phyloP scores from a whole-genome alignment of 2,329 filamentous ascomycete genomes.

The Xylaria sp. region DNA sequence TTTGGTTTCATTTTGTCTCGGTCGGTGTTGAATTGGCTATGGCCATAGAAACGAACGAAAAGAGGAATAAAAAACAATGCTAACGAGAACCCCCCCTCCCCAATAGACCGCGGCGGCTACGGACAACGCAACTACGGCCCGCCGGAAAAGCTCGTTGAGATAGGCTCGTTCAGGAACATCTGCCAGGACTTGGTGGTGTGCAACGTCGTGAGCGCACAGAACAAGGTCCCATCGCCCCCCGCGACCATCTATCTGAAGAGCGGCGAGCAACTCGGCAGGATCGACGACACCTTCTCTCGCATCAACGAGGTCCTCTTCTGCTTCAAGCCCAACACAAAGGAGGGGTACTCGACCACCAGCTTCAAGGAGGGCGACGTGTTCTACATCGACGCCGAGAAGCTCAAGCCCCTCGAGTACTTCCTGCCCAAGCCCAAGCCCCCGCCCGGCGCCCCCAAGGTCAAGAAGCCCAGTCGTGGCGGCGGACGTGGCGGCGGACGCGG shows the following conservation, averaged over 20 bases:
- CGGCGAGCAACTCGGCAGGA: constrained; percentile 80
- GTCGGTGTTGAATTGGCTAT: no score
- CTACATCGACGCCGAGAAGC: constrained; percentile 94
- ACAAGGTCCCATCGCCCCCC: constrained; percentile 98
- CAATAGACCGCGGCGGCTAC: constrained; percentile 50
- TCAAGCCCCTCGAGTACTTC: constrained; percentile 95
- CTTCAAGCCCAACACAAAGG: constrained; percentile 88
- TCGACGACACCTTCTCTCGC: constrained; percentile 97
- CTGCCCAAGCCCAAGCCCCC: constrained; percentile 89
- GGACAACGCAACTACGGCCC: constrained; percentile 51
- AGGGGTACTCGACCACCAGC: constrained; percentile 82
- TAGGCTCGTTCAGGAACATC: constrained; percentile 93
- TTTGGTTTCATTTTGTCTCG: background rate
- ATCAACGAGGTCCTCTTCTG: constrained; percentile 99
- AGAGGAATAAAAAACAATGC: background rate
- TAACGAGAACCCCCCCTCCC: constrained; percentile 17
- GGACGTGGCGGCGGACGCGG: constrained; percentile 50
- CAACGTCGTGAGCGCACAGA: constrained; percentile 82
- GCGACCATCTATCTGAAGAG: constrained; percentile 98
- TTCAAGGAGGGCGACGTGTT: constrained; percentile 99
- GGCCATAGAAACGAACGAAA: no score
- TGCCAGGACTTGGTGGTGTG: constrained; percentile 99
- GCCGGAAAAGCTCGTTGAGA: constrained; percentile 66
- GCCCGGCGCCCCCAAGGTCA: constrained; percentile 70
- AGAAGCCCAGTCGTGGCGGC: constrained; percentile 73